A percentile compares a stretch with the other conserved stretches of the same genome.
These are phyloP conservation scores for Colletotrichum simmondsii DNA, from an alignment of 2,329 filamentous ascomycete genomes.

Conservation along the genomic window DNA sequence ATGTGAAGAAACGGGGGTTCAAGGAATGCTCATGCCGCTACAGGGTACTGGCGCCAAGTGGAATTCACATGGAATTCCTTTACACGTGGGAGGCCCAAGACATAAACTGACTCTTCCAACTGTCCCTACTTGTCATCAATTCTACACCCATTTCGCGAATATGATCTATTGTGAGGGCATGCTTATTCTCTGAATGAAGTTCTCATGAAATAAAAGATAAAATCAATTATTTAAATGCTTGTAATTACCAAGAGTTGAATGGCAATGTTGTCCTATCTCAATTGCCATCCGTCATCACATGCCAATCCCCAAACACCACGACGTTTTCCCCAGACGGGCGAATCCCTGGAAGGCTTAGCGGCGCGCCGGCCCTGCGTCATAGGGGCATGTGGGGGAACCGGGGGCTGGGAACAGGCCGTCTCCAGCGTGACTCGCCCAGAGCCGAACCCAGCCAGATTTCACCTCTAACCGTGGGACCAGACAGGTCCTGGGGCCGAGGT, in stretches of 20 bases:
- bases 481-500: constrained; percentile 23
- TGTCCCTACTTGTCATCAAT: not conserved
- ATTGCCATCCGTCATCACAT: constrained; percentile 31
- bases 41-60: constrained; percentile 5
- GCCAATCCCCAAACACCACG: constrained; percentile 14
- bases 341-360: constrained; percentile 21
- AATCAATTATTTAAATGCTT: not conserved
- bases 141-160: not conserved
- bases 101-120: constrained; percentile 2
- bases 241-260: not conserved
- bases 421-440: not conserved
- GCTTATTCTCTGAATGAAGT: not conserved
- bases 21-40: not conserved
- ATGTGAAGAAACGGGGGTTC: not conserved
- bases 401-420: constrained; percentile 12
- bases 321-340: constrained; percentile 28
- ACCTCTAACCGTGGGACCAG: constrained; percentile 10
- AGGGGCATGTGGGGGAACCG: constrained; percentile 31
- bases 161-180: not conserved
- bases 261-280: constrained; percentile 5
- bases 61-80: constrained; percentile 24
- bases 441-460: not conserved
- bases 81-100: constrained; percentile 20
- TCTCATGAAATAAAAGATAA: not conserved
- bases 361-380: constrained; percentile 27